Evolutionary conservation across 2,329 filamentous ascomycete genomes (phyloP).

Genomic region (Trichoderma lentiforme): DNA sequence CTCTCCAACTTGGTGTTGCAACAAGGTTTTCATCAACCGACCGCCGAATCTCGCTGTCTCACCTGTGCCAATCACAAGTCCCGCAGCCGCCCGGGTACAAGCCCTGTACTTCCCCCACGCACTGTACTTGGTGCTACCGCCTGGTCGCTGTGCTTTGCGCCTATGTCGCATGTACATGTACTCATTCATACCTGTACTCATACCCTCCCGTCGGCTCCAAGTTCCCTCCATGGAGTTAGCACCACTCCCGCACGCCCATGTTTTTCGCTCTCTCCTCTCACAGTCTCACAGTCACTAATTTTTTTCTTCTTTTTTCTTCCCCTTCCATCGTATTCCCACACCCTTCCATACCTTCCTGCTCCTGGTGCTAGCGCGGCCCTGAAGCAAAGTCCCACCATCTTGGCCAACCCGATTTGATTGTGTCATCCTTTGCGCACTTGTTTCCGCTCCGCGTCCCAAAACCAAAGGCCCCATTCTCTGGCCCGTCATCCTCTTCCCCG

Average conservation of each 20-base stretch:
- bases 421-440: conserved; percentile 32
- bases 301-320: neutral
- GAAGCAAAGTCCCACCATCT: conserved; percentile 18
- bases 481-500: conserved; percentile 29
- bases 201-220: neutral
- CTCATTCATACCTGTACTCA: no score
- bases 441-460: conserved; percentile 10
- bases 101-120: neutral
- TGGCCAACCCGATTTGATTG: conserved; percentile 31
- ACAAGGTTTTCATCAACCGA: conserved; percentile 7
- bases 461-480: conserved; percentile 21
- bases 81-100: neutral
- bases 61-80: conserved; percentile 1
- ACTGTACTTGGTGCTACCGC: conserved; percentile 4
- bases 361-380: conserved; percentile 17
- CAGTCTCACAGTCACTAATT: neutral
- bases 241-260: neutral
- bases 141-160: neutral
- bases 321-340: conserved; percentile 17
- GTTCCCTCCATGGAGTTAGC: neutral
- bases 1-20: neutral
- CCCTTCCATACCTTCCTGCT: conserved; percentile 16
- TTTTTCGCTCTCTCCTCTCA: neutral
- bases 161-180: neutral
- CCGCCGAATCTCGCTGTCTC: conserved; percentile 7